Evolutionary conservation across 331 rosid species (phyloP).

Genomic region (Quercus tomentella): DNA sequence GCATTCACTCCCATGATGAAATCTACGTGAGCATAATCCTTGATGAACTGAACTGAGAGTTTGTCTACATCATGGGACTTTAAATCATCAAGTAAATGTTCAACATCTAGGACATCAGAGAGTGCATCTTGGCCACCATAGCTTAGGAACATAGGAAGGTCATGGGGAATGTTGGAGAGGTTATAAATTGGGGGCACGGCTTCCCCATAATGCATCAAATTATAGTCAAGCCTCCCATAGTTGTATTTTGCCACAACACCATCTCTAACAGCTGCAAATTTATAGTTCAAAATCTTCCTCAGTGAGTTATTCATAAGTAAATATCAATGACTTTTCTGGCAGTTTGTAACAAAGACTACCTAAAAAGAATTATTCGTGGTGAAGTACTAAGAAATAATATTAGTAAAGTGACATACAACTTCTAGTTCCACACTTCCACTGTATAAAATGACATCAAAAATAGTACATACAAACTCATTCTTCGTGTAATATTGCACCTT

Average conservation of each 20-base stretch:
- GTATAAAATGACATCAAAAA: too few species aligned
- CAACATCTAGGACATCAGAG: constrained; percentile 62
- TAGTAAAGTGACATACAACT: too few species aligned
- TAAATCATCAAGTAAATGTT: constrained; percentile 48
- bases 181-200: constrained; percentile 60
- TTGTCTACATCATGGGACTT: constrained; percentile 63
- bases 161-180: constrained; percentile 70
- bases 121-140: constrained; percentile 80
- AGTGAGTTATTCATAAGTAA: not conserved
- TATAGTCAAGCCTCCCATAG: constrained; percentile 40
- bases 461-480: too few species aligned
- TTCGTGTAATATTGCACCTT: too few species aligned
- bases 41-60: constrained; percentile 48
- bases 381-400: too few species aligned
- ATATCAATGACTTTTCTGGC: not conserved
- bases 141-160: constrained; percentile 80
- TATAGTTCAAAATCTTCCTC: not conserved
- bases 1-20: constrained; percentile 75
- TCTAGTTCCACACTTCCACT: too few species aligned
- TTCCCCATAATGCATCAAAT: constrained; percentile 61
- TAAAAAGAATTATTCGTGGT: not conserved
- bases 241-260: constrained; percentile 61
- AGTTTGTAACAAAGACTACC: not conserved
- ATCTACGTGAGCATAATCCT: constrained; percentile 74
- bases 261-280: constrained; percentile 51